A percentile compares a stretch with the other conserved stretches of the same genome.
Evolutionary conservation across 306 rosid genomes (phyloP).

Genomic region (Cicer arietinum): DNA sequence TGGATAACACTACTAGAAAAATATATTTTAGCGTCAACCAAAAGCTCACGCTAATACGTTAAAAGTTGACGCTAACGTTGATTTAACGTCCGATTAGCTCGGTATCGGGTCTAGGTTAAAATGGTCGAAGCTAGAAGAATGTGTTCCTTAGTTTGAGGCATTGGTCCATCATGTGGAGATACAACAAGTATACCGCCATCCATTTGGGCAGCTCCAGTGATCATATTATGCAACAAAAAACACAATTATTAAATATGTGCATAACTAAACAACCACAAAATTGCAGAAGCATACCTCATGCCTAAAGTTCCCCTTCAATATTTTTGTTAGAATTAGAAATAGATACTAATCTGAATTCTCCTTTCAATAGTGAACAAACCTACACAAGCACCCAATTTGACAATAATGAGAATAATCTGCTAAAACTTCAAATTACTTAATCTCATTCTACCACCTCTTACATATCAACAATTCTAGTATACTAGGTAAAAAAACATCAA

Average conservation of each 20-base stretch:
- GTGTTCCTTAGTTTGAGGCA: conserved; percentile 99
- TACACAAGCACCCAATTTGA: conserved; percentile 18
- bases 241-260: conserved; percentile 23
- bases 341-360: not conserved
- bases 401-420: not conserved
- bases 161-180: conserved; percentile 97
- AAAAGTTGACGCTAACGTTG: too few relatives aligned
- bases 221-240: conserved; percentile 77
- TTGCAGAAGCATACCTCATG: not conserved
- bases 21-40: too few relatives aligned
- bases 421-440: not conserved
- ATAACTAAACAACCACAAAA: not conserved
- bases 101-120: too few relatives aligned
- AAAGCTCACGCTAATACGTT: too few relatives aligned
- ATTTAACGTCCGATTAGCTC: too few relatives aligned
- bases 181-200: conserved; percentile 98
- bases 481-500: conserved; percentile 11
- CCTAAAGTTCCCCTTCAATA: not conserved
- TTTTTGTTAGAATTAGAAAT: not conserved
- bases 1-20: too few relatives aligned
- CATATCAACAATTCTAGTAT: conserved; percentile 10
- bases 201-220: conserved; percentile 99
- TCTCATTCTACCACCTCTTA: conserved; percentile 3
- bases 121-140: conserved; percentile 95
- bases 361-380: conserved; percentile 19